These are phyloP conservation scores for Petunia axillaris DNA, from an alignment of 257 asterid genomes.

Conservation along the genomic window DNA sequence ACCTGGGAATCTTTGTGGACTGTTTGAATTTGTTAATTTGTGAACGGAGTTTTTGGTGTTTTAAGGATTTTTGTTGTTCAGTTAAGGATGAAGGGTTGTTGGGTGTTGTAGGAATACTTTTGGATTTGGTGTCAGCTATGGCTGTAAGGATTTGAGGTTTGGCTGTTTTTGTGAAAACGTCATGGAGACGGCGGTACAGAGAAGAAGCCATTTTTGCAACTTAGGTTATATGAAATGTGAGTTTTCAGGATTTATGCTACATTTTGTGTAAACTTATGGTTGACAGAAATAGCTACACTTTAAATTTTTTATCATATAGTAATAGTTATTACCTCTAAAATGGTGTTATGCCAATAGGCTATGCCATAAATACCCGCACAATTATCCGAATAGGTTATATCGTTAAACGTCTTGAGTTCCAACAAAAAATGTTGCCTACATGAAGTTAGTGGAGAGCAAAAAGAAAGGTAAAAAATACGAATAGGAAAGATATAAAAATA, in stretches of 20 bases:
- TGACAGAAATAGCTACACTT: too few species aligned
- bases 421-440: too few species aligned
- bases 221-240: not conserved
- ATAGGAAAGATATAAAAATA: too few species aligned
- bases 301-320: too few species aligned
- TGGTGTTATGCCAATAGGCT: too few species aligned
- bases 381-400: too few species aligned
- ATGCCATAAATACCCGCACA: too few species aligned
- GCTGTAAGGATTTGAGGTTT: not conserved
- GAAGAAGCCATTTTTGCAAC: conserved; percentile 27
- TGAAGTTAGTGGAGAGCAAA: too few species aligned
- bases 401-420: too few species aligned
- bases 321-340: too few species aligned
- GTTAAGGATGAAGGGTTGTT: not conserved
- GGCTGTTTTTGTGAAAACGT: conserved; percentile 22
- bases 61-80: not conserved
- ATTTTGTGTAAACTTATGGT: too few species aligned
- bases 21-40: conserved; percentile 28
- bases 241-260: not conserved
- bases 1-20: not conserved
- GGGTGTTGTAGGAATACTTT: not conserved
- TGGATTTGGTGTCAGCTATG: not conserved
- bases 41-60: not conserved
- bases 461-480: too few species aligned
- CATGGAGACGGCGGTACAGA: conserved; percentile 23